Evolutionary conservation across 176 grass and related monocot genomes (phyloP), one percentile per base, ranked within the genome.

Genomic region (Rhynchospora pubera): DNA sequence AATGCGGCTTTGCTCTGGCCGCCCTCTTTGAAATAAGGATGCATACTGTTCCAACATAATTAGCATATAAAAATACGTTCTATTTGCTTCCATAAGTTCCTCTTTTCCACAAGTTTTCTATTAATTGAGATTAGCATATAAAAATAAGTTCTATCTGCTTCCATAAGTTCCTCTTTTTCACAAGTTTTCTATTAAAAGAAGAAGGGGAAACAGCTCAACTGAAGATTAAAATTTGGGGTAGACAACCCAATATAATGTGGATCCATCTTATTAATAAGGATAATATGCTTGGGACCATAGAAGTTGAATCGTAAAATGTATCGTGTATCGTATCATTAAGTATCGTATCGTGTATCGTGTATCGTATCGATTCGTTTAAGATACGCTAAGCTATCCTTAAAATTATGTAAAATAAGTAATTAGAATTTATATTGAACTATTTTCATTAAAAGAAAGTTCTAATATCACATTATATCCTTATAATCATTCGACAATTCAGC

Each of bases 11-110:
- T 86, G 61, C 72, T 18, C 24, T 32, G 23, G 48, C 21, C 12
- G 14, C 2, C 30, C 85, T 89, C 85, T 89, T 84, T 85, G 91
- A 84, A 82, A 88, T 73, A 85, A 66, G 77, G 64, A 19, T 5
- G 57, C 9, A 24, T 82, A 83, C 93, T 97, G 87, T 64, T 79
- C 71, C 65, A 39, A 56, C 7, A 62, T 59, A 82, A 32, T 18
- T 61, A 79, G 30, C 60, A 30, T 13, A 82, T 23, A 53, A 82
- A 9, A 67, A 39, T 53, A 65, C 66, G 58, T 48, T 60, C 16
- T 62, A 60, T 62, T 43, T 21, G n/a, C 12, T 57, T 62, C 8
- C 53, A 46, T 45, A 62, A 47, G 7, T 42, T 45, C 14, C 5
- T 19, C 5, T 56, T 78, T 79, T 53, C 5, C 30, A 53, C 51